Evolutionary conservation across 2,329 filamentous ascomycete species (phyloP).

Genomic region (Xylaria sp.): DNA sequence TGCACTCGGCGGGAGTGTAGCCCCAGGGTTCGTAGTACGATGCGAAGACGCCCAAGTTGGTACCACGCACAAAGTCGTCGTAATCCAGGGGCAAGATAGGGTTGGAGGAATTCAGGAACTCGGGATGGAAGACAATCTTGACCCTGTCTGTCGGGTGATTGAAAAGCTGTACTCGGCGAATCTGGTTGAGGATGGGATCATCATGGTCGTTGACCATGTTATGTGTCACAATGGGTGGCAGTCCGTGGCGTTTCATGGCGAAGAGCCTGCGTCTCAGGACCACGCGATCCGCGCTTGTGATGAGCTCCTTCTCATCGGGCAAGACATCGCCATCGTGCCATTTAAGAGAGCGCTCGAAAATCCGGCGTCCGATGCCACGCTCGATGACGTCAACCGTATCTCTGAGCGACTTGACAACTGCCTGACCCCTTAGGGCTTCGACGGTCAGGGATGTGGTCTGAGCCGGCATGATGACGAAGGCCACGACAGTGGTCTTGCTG

Average conservation of each 20-base stretch:
- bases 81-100: conserved; percentile 95
- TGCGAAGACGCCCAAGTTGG: conserved; percentile 91
- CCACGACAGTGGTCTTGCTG: conserved; percentile 92
- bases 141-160: conserved; percentile 94
- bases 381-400: conserved; percentile 95
- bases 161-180: conserved; percentile 94
- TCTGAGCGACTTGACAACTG: conserved; percentile 92
- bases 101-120: conserved; percentile 95
- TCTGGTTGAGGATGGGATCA: conserved; percentile 94
- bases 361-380: conserved; percentile 86
- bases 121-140: conserved; percentile 97
- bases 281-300: conserved; percentile 90
- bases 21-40: conserved; percentile 99
- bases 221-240: conserved; percentile 96
- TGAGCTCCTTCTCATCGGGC: conserved; percentile 95
- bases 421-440: conserved; percentile 94
- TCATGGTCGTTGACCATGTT: conserved; percentile 97
- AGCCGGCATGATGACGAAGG: conserved; percentile 98
- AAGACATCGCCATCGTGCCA: conserved; percentile 95
- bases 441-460: conserved; percentile 95
- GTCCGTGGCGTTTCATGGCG: conserved; percentile 89
- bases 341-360: conserved; percentile 91
- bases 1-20: conserved; percentile 97
- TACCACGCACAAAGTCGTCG: conserved; percentile 97
- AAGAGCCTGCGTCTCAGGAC: conserved; percentile 89